Base-by-base conservation (phyloP, 2,329 filamentous ascomycete genomes). In the Fusarium buxicola region DNA sequence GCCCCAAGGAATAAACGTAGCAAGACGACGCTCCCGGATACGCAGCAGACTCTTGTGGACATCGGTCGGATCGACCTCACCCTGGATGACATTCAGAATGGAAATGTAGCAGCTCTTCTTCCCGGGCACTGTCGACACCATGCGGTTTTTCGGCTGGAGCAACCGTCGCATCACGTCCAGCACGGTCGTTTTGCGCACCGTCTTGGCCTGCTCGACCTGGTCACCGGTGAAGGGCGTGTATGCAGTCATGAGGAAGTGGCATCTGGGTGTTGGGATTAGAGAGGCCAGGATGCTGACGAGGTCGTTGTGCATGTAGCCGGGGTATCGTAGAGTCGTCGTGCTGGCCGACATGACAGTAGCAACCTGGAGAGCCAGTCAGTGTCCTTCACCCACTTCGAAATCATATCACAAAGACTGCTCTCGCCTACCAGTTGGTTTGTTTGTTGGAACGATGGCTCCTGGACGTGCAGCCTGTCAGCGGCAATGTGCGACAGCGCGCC, bases 81-180 rank as follows among this genome's bases (percentile, higher is more conserved):
- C 95, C 81, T 98, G 95, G 71, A 99, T 99, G 71, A 99, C 97
- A 77, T 99, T 98, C 63, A 99, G 83, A 69, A 99, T 98, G 43
- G 93, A 97, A 73, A 99, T 98, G 81, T 99, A 99, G 81, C 95
- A 99, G 80, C 93, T 97, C 81, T 92, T 96, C 81, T 98, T 98
- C 71, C 91, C 92, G 2, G 94, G 94, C 54, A 93, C 90, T 18
- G 95, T 97, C 21, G 94, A 97, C 40, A 99, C 95, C 95, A 99
- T 99, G 75, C 96, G 89, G 78, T 99, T 99, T 84, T 99, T 99
- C 34, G 95, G 95, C 78, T 99, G 96, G 56, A 99, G 82, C 21
- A 99, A 82, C 58, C 95, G 86, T 55, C 95, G 88, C 95, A 99
- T 99, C 62, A 99, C 96, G 75, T 99, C 95, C 35, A 99, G 80